Conservation (phyloP, 2,329 filamentous ascomycete genomes). For the Fusarium miscanthi region DNA sequence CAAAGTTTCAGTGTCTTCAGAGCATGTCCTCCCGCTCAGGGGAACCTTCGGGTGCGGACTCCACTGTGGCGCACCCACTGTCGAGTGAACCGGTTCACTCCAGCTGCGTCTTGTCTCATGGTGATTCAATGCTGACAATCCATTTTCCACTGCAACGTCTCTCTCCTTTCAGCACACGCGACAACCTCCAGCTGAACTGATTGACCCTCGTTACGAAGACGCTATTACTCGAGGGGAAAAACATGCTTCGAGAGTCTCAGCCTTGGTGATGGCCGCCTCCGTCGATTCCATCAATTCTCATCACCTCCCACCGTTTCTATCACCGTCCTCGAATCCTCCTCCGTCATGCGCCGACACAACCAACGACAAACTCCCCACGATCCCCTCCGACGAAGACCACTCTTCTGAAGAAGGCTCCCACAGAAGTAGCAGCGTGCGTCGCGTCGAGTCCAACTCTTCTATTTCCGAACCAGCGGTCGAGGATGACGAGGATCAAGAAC, state of each 20-base stretch:
- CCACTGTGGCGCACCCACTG: constrained; percentile 33
- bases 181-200: background rate
- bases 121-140: constrained; percentile 11
- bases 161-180: constrained; percentile 7
- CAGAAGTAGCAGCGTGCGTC: constrained; percentile 37
- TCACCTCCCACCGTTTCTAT: constrained; percentile 36
- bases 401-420: constrained; percentile 47
- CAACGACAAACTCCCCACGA: constrained; percentile 33
- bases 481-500: constrained; percentile 23
- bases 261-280: constrained; percentile 44
- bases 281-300: constrained; percentile 38
- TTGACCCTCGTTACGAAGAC: background rate
- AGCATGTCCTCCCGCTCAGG: constrained; percentile 28
- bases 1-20: constrained; percentile 33
- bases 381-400: constrained; percentile 47
- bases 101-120: background rate
- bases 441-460: constrained; percentile 43
- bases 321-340: constrained; percentile 20
- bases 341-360: constrained; percentile 24
- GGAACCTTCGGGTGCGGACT: constrained; percentile 8
- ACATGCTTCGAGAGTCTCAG: constrained; percentile 36
- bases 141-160: constrained; percentile 1
- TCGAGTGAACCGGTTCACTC: constrained; percentile 12
- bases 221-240: background rate
- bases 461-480: constrained; percentile 47